Evolutionary conservation across 805 yeast species (phyloP).

Genomic region (Ogataea pini): DNA sequence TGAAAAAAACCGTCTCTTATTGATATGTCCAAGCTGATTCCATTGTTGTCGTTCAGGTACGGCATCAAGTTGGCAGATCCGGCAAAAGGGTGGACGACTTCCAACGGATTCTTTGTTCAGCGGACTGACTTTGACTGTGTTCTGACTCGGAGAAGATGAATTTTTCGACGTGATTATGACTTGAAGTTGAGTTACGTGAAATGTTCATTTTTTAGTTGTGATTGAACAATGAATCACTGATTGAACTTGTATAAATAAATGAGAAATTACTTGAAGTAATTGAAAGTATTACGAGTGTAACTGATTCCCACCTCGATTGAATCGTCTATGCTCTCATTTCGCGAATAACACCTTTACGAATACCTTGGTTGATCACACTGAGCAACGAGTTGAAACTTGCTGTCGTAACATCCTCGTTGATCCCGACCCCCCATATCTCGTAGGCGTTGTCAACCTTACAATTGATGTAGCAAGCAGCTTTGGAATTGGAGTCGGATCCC

Average conservation of each 20-base stretch:
- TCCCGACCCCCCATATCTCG: conserved; percentile 57
- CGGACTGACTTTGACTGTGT: conserved; percentile 15
- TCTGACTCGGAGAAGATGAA: conserved; percentile 7
- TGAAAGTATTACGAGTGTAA: no score
- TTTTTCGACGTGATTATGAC: background rate
- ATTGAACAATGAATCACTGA: no score
- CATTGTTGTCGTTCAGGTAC: conserved; percentile 13
- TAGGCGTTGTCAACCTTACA: conserved; percentile 29
- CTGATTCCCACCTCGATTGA: no score
- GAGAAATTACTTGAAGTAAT: no score
- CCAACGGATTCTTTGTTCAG: conserved; percentile 23
- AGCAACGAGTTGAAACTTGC: conserved; percentile 53
- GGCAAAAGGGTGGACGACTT: conserved; percentile 13
- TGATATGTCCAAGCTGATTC: conserved; percentile 37
- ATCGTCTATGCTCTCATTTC: conserved; percentile 14
- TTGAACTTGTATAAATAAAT: no score
- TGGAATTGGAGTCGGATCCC: conserved; percentile 67
- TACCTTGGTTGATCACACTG: conserved; percentile 44
- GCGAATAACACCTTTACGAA: conserved; percentile 25
- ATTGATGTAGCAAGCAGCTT: conserved; percentile 75
- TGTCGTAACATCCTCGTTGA: conserved; percentile 56
- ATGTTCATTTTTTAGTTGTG: no score
- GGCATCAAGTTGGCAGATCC: conserved; percentile 11
- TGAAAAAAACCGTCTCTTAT: conserved; percentile 47
- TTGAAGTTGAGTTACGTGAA: no score